Percentiles rank a stretch among this genome's conserved stretches.
phyloP scores from a whole-genome alignment of 495 filamentous ascomycete genomes.

The Penicillium egyptiacum region DNA sequence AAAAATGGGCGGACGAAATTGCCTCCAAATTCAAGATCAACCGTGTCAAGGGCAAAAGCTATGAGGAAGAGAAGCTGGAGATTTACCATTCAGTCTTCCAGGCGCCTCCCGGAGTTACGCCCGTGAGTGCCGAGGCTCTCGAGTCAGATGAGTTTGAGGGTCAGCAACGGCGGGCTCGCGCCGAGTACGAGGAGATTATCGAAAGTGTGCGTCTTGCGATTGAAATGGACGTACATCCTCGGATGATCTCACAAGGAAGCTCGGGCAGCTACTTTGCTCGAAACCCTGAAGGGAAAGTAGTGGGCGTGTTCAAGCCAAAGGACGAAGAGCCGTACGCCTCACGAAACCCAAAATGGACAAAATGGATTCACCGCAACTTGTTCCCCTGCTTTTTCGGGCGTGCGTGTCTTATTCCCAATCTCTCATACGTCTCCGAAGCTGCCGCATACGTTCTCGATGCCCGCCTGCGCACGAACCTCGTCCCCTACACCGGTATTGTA shows the following conservation, averaged over 20 bases:
- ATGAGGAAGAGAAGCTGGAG: constrained; percentile 84
- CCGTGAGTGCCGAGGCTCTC: constrained; percentile 72
- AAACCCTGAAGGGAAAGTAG: constrained; percentile 85
- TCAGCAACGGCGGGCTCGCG: constrained; percentile 63
- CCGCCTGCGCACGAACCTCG: constrained; percentile 84
- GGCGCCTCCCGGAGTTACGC: constrained; percentile 77
- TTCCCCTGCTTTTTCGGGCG: constrained; percentile 97
- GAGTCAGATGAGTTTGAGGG: constrained; percentile 57
- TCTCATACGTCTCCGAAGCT: constrained; percentile 98
- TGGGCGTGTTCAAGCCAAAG: constrained; percentile 98
- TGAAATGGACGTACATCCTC: constrained; percentile 86
- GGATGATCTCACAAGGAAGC: constrained; percentile 93
- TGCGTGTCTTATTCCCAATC: constrained; percentile 94
- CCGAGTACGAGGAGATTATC: constrained; percentile 84
- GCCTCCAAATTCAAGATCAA: constrained; percentile 93
- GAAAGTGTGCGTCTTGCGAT: constrained; percentile 89
- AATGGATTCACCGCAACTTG: constrained; percentile 90
- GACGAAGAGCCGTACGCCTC: constrained; percentile 97
- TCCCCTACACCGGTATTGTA: constrained; percentile 95
- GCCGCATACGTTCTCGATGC: constrained; percentile 93
- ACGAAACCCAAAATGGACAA: constrained; percentile 92
- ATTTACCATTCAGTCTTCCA: constrained; percentile 98
- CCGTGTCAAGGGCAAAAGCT: constrained; percentile 69
- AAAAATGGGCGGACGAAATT: constrained; percentile 98
- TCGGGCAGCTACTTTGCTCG: constrained; percentile 98